These are phyloP conservation scores for Neophaeococcomyces aloes DNA, from an alignment of 2,329 filamentous ascomycete species.

Conservation along the genomic window DNA sequence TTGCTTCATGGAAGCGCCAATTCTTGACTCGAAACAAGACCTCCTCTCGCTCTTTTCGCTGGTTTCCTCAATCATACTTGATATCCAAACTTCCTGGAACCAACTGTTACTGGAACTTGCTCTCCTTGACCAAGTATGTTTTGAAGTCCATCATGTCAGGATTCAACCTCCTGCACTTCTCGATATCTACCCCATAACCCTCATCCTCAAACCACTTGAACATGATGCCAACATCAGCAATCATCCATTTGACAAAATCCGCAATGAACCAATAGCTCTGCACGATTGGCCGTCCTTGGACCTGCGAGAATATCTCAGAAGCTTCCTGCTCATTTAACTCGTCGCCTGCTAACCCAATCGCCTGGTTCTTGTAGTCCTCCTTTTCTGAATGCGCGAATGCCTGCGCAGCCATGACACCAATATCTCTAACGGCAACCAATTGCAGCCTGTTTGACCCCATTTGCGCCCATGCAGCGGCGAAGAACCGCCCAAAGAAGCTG, in stretches of 20 bases:
- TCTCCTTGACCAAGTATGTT: conserved; percentile 40
- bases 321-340: conserved; percentile 40
- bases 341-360: conserved; percentile 43
- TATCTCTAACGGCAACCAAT: conserved; percentile 38
- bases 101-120: conserved; percentile 16
- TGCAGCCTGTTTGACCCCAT: conserved; percentile 36
- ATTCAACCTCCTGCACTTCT: conserved; percentile 33
- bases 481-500: conserved; percentile 39
- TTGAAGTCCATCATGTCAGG: conserved; percentile 39
- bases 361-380: conserved; percentile 33
- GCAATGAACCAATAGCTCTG: conserved; percentile 22
- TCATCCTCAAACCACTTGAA: conserved; percentile 42
- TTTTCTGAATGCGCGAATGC: conserved; percentile 37
- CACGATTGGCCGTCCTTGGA: conserved; percentile 36
- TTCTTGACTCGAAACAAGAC: no score
- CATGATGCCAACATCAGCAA: conserved; percentile 36
- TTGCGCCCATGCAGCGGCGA: conserved; percentile 35
- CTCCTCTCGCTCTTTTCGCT: not conserved
- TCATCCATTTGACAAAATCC: conserved; percentile 12
- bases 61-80: not conserved
- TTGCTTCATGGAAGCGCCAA: no score
- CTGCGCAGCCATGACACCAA: conserved; percentile 42
- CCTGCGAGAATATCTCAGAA: conserved; percentile 36
- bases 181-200: conserved; percentile 40
- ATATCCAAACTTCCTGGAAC: not conserved